Conservation (phyloP, 2,329 filamentous ascomycete species). For the Talaromyces sp. region DNA sequence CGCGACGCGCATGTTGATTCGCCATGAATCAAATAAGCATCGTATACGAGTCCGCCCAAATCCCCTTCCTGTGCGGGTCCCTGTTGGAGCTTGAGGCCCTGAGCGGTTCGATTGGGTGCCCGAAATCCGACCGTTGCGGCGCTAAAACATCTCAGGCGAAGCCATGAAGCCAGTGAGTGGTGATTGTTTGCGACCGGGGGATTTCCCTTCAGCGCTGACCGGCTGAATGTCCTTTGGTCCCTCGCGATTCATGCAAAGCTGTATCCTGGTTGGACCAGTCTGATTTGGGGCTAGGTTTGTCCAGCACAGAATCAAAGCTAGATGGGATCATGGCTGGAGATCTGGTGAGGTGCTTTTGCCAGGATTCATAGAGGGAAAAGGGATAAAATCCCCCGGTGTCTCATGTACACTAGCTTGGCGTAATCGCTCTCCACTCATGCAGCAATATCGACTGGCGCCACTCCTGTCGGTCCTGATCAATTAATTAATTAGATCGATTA, state of each 20-base stretch:
- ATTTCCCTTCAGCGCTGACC: conserved; percentile 3
- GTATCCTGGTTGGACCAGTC: not conserved
- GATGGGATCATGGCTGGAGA: not conserved
- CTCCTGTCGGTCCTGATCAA: conserved; percentile 19
- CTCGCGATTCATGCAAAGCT: not conserved
- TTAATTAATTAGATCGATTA: conserved; percentile 10
- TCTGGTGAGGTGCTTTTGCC: not conserved
- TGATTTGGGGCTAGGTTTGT: not conserved
- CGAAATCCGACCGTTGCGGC: conserved; percentile 10
- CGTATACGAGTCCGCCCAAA: conserved; percentile 8
- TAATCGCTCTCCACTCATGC: conserved; percentile 23
- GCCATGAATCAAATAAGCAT: conserved; percentile 29
- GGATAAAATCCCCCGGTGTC: conserved; percentile 15
- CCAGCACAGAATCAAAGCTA: not conserved
- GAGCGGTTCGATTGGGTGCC: not conserved
- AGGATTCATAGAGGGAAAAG: not conserved
- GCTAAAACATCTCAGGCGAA: conserved; percentile 6
- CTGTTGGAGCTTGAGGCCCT: not conserved
- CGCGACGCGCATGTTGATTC: conserved; percentile 26
- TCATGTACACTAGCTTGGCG: conserved; percentile 23
- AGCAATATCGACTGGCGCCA: conserved; percentile 18
- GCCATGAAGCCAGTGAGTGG: not conserved
- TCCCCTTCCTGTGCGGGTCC: not conserved
- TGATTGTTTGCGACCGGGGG: not conserved
- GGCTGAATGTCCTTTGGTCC: not conserved